Evolutionary conservation across 345 rosid genomes (phyloP), one percentile per base, ranked within the genome.

Genomic region (Salix arbutifolia): DNA sequence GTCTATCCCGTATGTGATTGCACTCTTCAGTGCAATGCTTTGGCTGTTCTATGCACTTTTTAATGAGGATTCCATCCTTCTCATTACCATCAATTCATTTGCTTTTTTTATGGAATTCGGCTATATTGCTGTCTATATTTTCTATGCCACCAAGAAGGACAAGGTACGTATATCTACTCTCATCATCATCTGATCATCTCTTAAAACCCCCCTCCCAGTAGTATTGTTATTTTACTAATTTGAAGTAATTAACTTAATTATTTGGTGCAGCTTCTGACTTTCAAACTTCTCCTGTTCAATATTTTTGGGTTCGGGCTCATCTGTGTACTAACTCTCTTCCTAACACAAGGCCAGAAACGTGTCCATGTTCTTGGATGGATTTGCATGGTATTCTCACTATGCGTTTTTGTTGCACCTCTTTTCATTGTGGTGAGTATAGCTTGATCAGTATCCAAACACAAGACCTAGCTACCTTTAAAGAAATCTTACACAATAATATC

Each of bases 391-490:
- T 88, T 94, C 69, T 76, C 98, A 50, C 75, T 92, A 5, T 40
- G 82, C 65, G 98, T 94, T 2, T 96, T 96, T 53, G 90, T 76
- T 25, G 97, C 99, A 9, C 98, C 99, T 28, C 97, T 94, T 44
- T 84, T 87, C 78, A 91, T 94, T 81, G 74, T 94, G 86, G 99
- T 94, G 70, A 80, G 88, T 2, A 33, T 33, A 25, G 56, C n/a
- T 66, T 31, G 13, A 35, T 14, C 16, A 52, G n/a, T 4, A 50
- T 5, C 16, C n/a, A 48, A 33, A 46, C 28, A 2, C 52, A 58
- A 4, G 4, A 35, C 37, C 37, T 5, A 4, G 33, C 4, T 31
- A 0, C 37, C 37, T 1, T 35, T 35, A 35, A 5, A 5, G 37
- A 35, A 5, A 30, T 30, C 3, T 30, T 30, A 30, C 31, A 30